Evolutionary conservation across 139 green algal genomes (phyloP), one percentile per base, ranked within the genome.

Genomic region (Microglena sp.): DNA sequence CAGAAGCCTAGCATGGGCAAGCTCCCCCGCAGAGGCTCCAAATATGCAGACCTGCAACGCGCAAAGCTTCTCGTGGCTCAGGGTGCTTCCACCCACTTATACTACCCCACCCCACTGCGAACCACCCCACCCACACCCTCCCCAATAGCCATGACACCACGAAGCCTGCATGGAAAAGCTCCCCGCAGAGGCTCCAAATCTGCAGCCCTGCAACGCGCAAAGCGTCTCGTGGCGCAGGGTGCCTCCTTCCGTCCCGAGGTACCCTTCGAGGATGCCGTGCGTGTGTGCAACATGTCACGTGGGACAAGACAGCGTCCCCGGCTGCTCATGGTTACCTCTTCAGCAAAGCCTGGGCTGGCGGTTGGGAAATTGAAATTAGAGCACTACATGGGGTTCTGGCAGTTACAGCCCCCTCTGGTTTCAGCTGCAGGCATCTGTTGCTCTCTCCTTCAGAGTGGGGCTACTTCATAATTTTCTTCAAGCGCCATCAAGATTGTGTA

Each of bases 321-420:
- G 15, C 46, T 79, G 56, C 62, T 79, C 22, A 59, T 0, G 66
- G 55, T 24, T 78, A 78, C 33, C 33, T 78, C 24, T 71, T 78
- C 27, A 53, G n/a, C 43, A 36, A 71, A 55, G 22, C 40, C 22
- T 21, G 33, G 22, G 31, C 28, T 26, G 8, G 36, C 33, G 4
- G 27, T 70, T 31, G 27, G 32, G 22, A 57, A 43, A 29, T 5
- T 33, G 3, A 65, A 68, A 60, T 62, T 78, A 55, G 71, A 78
- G 66, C 27, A 45, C 28, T 69, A 69, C 45, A 53, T 24, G 4
- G 5, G 60, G 6, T 29, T 60, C 4, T 30, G 60, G 29, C 45
- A 45, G 21, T 22, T 59, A 22, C 62, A 69, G 62, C 24, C 44
- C 18, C 45, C 62, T 5, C 60, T 66, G 21, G 33, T n/a, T 55